Percentiles rank a stretch among this genome's conserved stretches.
Conservation (phyloP, 2,329 filamentous ascomycete genomes). For the Fusarium pseudonygamai region DNA sequence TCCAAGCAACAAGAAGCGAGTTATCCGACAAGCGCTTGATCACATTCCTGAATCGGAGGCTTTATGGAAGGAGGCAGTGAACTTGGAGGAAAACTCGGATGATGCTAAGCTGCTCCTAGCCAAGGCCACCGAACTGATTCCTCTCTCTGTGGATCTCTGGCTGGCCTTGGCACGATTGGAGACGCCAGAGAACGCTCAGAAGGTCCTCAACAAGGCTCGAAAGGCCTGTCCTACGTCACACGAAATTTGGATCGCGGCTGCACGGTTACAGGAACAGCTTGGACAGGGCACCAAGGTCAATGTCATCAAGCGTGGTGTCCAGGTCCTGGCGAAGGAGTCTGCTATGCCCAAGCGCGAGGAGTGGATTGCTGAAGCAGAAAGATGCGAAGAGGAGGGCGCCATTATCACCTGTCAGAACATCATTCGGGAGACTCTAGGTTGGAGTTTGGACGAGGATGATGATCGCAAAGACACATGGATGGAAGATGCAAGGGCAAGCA, state of each 20-base stretch:
- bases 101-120: slow-evolving; percentile 90
- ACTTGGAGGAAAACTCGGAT: slow-evolving; percentile 88
- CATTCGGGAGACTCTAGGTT: slow-evolving; percentile 91
- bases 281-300: slow-evolving; percentile 83
- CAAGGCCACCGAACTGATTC: slow-evolving; percentile 95
- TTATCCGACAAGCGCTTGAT: slow-evolving; percentile 89
- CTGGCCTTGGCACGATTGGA: slow-evolving; percentile 91
- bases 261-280: slow-evolving; percentile 86
- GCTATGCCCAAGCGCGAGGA: slow-evolving; percentile 98
- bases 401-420: slow-evolving; percentile 88
- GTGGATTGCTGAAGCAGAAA: slow-evolving; percentile 95
- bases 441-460: slow-evolving; percentile 93
- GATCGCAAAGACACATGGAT: slow-evolving; percentile 96
- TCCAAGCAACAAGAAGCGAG: slow-evolving; percentile 85
- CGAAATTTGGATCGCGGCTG: slow-evolving; percentile 97
- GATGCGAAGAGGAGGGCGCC: slow-evolving; percentile 92
- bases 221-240: slow-evolving; percentile 93
- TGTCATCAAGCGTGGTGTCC: slow-evolving; percentile 94
- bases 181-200: slow-evolving; percentile 89
- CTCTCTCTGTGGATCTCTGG: slow-evolving; percentile 93
- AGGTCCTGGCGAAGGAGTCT: slow-evolving; percentile 86
- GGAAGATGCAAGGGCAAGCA: slow-evolving; percentile 87
- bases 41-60: slow-evolving; percentile 93
- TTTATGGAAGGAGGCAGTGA: slow-evolving; percentile 98
- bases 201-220: slow-evolving; percentile 93